These are phyloP conservation scores for Naegleria gruberi DNA, from an alignment of 208 protist genomes.

Conservation along the genomic window DNA sequence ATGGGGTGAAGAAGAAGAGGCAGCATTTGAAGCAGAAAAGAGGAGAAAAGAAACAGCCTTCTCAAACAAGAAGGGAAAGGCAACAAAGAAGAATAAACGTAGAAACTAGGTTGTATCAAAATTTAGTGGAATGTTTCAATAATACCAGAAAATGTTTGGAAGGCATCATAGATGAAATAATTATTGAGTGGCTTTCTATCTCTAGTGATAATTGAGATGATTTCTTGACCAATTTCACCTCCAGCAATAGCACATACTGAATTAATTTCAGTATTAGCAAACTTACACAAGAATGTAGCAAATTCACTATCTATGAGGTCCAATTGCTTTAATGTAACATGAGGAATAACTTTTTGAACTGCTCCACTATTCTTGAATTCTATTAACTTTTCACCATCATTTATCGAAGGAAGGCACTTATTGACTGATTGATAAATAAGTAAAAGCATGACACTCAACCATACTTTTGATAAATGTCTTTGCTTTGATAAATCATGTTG, in stretches of 20 bases:
- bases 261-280: conserved; percentile 18
- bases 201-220: conserved; percentile 31
- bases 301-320: neutral
- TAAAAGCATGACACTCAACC: neutral
- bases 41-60: neutral
- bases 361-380: neutral
- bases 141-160: conserved; percentile 19
- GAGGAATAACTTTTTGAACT: neutral
- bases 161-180: conserved; percentile 41
- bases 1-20: neutral
- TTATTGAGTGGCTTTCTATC: conserved; percentile 35
- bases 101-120: too few relatives aligned
- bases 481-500: neutral
- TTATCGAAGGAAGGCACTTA: neutral
- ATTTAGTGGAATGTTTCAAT: neutral
- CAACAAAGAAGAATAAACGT: neutral
- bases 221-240: conserved; percentile 36
- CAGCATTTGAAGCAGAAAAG: neutral
- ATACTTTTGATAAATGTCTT: neutral
- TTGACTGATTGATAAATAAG: neutral
- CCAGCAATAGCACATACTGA: conserved; percentile 39
- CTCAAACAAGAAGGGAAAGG: neutral
- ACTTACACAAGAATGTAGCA: neutral
- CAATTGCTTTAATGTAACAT: neutral
- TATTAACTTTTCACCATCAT: neutral